Evolutionary conservation across 345 rosid species (phyloP), one percentile per base, ranked within the genome.

Genomic region (Ceriops zippeliana): DNA sequence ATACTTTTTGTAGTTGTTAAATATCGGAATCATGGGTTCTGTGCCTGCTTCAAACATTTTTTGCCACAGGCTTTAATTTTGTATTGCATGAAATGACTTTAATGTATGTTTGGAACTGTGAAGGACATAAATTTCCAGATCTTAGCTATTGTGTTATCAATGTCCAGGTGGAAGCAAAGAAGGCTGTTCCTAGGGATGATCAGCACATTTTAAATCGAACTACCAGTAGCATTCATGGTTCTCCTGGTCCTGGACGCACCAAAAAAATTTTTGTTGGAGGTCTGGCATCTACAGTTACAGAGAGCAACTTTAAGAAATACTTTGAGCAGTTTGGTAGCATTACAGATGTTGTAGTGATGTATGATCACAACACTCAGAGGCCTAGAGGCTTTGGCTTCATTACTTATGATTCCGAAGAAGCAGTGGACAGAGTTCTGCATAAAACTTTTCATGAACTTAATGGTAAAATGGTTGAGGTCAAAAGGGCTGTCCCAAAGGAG

Each of bases 371-470:
- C 68, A 95, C 96, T 21, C 97, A 88, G 71, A 85, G 99, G 79
- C 96, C 97, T 65, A 87, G 99, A 83, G 99, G 99, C 61, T 95
- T 91, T 68, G 97, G 99, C 71, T 95, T 95, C 89, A 95, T 91
- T 70, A 91, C 97, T 46, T 95, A 78, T 72, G 96, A 91, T 81
- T 79, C 88, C 0, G 92, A 95, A 74, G 97, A 95, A 66, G 87
- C 97, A 30, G 96, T 95, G 58, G 97, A 95, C 47, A 78, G 84
- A 78, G 99, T 88, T 73, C 87, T 95, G 76, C 88, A 80, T 71
- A 88, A 83, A 78, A 91, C 90, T 61, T 91, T 95, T 76, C 97
- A 95, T 32, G 99, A 90, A 81, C 90, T 95, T 26, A 95, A 95
- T 47, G 97, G 97, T 56, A 95, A 95, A 81, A 84, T 90, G 96